Evolutionary conservation across 2,329 filamentous ascomycete species (phyloP), one percentile per base, ranked within the genome.

Genomic region (Rhinocladiella mackenziei): DNA sequence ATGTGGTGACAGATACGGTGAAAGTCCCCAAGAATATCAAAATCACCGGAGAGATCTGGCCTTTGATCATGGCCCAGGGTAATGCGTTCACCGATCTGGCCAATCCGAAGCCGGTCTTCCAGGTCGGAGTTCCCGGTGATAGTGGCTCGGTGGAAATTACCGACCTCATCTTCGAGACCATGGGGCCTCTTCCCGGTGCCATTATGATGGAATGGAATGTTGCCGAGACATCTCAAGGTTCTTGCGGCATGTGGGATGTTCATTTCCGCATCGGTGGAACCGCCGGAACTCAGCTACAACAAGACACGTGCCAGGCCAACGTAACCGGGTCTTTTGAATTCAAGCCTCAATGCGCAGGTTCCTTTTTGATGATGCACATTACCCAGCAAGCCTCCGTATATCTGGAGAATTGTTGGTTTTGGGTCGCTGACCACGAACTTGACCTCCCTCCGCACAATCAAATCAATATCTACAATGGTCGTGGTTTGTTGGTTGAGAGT

Each of bases 121-220:
- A 92, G 63, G 75, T 97, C 45, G 91, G 91, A 36, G 68, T 86
- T 59, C 67, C 77, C 8, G 88, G 88, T 39, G 85, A 94, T 53
- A 73, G 76, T 33, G 91, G 89, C 51, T 74, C 75, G 19, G 85
- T 95, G 35, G 89, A 96, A 69, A 91, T 96, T 60, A 85, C 81
- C 33, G 91, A 96, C 60, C 68, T 94, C 48, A 81, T 95, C 58
- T 84, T 97, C 57, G 80, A 87, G 65, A 95, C 89, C 20, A 77
- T 81, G 55, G 91, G 91, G 3, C 73, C 89, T 2, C 83, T 87
- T 51, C 84, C 89, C 0, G 91, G 91, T 54, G 91, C 89, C 13
- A 87, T 95, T 60, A 77, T 96, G 62, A 81, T 96, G 70, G 78
- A 96, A 65, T 96, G 88, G 85, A 96, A 96, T 67, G 72, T 95